phyloP scores from a whole-genome alignment of 345 rosid species.

The Geranium rotundifolium region DNA sequence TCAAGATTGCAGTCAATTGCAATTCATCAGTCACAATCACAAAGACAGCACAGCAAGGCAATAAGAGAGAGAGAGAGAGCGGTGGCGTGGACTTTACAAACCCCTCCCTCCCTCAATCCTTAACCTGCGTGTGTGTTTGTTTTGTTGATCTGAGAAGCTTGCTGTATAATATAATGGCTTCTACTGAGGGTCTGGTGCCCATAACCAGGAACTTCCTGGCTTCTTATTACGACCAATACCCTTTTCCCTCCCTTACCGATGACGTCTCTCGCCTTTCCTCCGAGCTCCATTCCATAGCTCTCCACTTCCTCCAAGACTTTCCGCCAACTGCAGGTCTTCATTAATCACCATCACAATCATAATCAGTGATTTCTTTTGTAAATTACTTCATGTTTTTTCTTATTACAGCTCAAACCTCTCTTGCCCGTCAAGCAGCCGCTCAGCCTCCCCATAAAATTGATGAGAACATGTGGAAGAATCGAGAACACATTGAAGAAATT shows the following conservation, averaged over 20 bases:
- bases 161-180: conserved; percentile 34
- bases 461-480: conserved; percentile 96
- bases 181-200: conserved; percentile 81
- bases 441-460: conserved; percentile 82
- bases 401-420: conserved; percentile 35
- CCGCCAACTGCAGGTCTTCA: conserved; percentile 54
- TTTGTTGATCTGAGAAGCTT: no score
- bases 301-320: conserved; percentile 35
- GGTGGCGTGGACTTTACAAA: no score
- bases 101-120: no score
- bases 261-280: conserved; percentile 57
- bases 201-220: conserved; percentile 69
- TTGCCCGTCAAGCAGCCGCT: conserved; percentile 48
- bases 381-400: no score
- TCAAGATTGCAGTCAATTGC: no score
- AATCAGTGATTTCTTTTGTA: no score
- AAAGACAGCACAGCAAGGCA: no score
- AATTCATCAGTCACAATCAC: no score
- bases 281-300: conserved; percentile 46
- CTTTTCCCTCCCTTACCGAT: conserved; percentile 57
- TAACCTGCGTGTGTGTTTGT: no score
- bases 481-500: conserved; percentile 84
- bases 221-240: conserved; percentile 67
- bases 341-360: neutral
- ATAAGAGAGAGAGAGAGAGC: no score